These are phyloP conservation scores for Lagenidium giganteum DNA, from an alignment of 352 stramenopile species.

Conservation along the genomic window DNA sequence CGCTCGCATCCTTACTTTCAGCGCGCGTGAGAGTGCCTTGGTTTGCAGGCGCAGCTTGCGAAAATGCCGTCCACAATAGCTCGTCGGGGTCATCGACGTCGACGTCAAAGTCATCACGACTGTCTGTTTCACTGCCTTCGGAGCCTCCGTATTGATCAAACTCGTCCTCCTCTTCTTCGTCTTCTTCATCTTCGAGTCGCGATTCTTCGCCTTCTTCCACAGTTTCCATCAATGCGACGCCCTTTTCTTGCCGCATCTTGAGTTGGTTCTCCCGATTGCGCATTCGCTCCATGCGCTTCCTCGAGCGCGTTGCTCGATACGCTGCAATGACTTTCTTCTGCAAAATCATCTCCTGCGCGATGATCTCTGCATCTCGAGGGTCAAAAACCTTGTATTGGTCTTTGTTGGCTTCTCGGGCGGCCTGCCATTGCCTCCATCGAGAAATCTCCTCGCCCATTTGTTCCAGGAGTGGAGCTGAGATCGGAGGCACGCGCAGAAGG, in stretches of 20 bases:
- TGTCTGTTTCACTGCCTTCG: constrained; percentile 40
- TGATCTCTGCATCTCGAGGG: constrained; percentile 36
- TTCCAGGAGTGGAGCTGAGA: constrained; percentile 22
- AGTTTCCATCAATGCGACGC: constrained; percentile 46
- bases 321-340: constrained; percentile 66
- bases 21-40: constrained; percentile 36
- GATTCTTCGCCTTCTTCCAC: constrained; percentile 50
- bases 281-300: constrained; percentile 56
- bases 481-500: constrained; percentile 36
- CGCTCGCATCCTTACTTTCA: constrained; percentile 33
- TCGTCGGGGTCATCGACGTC: constrained; percentile 61
- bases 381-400: constrained; percentile 64
- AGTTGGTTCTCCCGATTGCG: constrained; percentile 41
- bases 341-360: constrained; percentile 43
- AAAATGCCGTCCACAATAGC: constrained; percentile 64
- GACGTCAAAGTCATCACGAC: constrained; percentile 24
- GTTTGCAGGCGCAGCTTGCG: constrained; percentile 28
- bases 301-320: constrained; percentile 54
- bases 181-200: constrained; percentile 18
- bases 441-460: constrained; percentile 33
- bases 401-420: constrained; percentile 47
- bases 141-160: constrained; percentile 40
- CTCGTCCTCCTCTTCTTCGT: constrained; percentile 30
- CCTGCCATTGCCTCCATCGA: constrained; percentile 46
- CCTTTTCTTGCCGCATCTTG: constrained; percentile 14